phyloP scores from a whole-genome alignment of 2,329 filamentous ascomycete genomes.

The Fusarium fujikuroi region DNA sequence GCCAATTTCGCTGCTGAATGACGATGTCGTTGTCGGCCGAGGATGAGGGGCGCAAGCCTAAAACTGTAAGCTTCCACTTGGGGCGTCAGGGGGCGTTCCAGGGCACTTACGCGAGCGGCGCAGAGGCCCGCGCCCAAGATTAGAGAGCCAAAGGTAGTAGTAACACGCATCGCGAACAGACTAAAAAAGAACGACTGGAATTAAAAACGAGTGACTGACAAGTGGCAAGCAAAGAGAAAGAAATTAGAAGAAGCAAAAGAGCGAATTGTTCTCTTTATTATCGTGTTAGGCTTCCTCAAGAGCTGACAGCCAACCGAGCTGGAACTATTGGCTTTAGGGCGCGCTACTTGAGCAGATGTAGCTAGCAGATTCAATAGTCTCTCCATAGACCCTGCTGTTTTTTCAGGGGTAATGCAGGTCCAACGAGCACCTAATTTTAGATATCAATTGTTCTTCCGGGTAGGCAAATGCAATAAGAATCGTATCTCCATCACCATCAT shows the following conservation, averaged over 20 bases:
- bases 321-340: background rate
- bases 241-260: background rate
- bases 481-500: background rate
- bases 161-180: background rate
- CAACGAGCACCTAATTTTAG: background rate
- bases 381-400: too few relatives aligned
- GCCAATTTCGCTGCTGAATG: background rate
- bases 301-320: background rate
- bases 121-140: background rate
- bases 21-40: background rate
- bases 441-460: background rate
- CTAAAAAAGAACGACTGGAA: background rate
- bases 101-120: conserved; percentile 1
- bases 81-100: background rate
- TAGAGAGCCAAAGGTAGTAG: background rate
- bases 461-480: background rate
- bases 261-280: background rate
- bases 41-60: conserved; percentile 9
- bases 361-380: background rate
- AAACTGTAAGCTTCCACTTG: background rate
- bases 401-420: background rate
- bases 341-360: background rate
- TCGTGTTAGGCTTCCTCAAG: background rate
- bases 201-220: background rate
- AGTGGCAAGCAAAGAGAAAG: background rate